Base-by-base conservation (phyloP, 768 basidiomycete species). In the Xerocomellus chrysenteron region DNA sequence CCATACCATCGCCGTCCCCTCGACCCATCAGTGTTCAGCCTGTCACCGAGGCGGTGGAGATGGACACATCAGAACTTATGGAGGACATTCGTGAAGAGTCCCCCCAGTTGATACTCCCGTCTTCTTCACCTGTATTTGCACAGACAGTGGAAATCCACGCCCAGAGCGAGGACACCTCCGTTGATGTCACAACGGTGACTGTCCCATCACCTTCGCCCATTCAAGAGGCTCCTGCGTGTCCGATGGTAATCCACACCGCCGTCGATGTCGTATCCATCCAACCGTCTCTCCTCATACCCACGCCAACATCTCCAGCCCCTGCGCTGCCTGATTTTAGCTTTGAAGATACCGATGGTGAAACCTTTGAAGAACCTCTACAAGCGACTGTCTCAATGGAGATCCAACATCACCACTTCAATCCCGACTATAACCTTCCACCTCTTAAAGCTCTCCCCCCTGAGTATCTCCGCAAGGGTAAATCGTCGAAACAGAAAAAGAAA, bases 361-460 rank as follows among this genome's bases (percentile, higher is more conserved):
- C 58, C 10, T 47, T 46, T 13, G 69, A 70, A 33, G 64, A 67
- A 42, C 43, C 54, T 42, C 36, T 36, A 30, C 61, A 45, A 36
- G 53, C 63, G 13, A 58, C 51, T 14, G 55, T 60, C 21, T 54
- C 59, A 2, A 44, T 56, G 17, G 69, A 61, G 42, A 51, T 50
- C 48, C 62, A 63, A 56, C 73, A 71, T 36, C 72, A 70, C 47
- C 75, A 79, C 41, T 79, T 77, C 55, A 75, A 76, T 56, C 76
- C 76, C 28, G 61, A 72, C 2, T 88, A 86, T 59, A 73, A 77
- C 13, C 73, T 87, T 0, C 87, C 87, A 7, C 77, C 80, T 21
- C 72, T 83, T 42, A 82, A 77, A 56, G 68, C 74, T 10, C 72
- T 88, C 19, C 85, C 86, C 16, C 58, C 76, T 0, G 85, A 87